Base-by-base conservation (phyloP, 768 basidiomycete species). In the Tulasnella sp. region DNA sequence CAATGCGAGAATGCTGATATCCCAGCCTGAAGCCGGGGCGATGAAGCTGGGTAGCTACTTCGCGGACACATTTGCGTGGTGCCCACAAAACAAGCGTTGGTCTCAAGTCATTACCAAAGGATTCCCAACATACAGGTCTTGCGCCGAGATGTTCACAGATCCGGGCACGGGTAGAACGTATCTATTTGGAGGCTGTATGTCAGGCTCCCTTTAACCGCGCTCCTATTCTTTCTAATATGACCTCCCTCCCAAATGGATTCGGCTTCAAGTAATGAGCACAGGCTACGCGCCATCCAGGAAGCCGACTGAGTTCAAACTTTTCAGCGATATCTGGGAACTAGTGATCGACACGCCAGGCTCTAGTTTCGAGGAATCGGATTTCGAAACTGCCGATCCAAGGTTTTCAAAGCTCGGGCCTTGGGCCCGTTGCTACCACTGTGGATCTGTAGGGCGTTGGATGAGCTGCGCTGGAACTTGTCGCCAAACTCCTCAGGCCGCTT, bases 41-140 rank as follows among this genome's bases (percentile, higher is more conserved):
- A 68, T 36, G 62, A 14, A 3, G 7, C 0, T 27, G 1, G 27
- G 27, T 83, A 83, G 84, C 36, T 88, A 87, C 83, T 88, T 83
- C 80, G 86, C 86, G 38, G 87, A 88, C 77, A 87, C 87, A 0
- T 88, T 86, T 83, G 82, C 87, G 36, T 84, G 81, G 82, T 83
- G 82, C 74, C 82, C 83, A 31, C 79, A 82, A 58, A 72, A 75
- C 73, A 71, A 48, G 36, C 81, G 81, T 27, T 87, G 86, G 86
- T 83, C 85, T 44, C 87, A 88, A 39, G 85, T 87, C 16, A 79
- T 88, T 34, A 86, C 86, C 0, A 84, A 84, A 21, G 87, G 86
- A 16, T 87, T 87, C 83, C 87, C 87, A 0, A 87, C 85, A 1
- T 87, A 87, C 78, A 86, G 87, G 72, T 85, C 85, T 1, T 84